Evolutionary conservation across 2,329 filamentous ascomycete genomes (phyloP).

Genomic region (Penicillium sclerotiorum): DNA sequence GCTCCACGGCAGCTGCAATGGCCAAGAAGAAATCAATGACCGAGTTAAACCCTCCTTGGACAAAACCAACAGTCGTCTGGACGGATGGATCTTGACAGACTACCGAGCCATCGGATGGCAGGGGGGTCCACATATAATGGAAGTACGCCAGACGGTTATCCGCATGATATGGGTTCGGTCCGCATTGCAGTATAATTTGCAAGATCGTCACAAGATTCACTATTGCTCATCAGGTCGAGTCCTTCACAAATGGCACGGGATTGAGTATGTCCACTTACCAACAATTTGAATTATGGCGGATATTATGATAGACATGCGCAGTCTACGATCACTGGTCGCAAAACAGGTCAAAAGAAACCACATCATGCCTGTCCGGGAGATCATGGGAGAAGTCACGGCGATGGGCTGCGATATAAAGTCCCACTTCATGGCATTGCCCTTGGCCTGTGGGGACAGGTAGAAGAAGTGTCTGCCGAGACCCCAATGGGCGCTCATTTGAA

Average conservation of each 20-base stretch:
- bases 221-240: too few species aligned
- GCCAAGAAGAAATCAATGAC: conserved; percentile 38
- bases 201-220: too few species aligned
- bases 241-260: too few species aligned
- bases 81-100: conserved; percentile 36
- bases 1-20: conserved; percentile 34
- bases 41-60: conserved; percentile 42
- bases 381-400: conserved; percentile 36
- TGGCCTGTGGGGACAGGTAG: conserved; percentile 30
- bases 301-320: conserved; percentile 34
- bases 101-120: conserved; percentile 38
- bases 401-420: conserved; percentile 26
- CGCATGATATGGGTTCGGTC: conserved; percentile 34
- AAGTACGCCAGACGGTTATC: conserved; percentile 38
- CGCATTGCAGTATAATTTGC: conserved; percentile 41
- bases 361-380: conserved; percentile 41
- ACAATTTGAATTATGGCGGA: conserved; percentile 37
- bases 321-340: conserved; percentile 30
- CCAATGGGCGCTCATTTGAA: conserved; percentile 34
- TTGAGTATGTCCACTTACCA: too few species aligned
- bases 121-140: conserved; percentile 43
- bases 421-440: conserved; percentile 30
- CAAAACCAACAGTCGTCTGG: conserved; percentile 40
- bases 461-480: conserved; percentile 38
- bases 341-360: conserved; percentile 41